These are phyloP conservation scores for Acer yangbiense DNA, from an alignment of 345 rosid species.

Conservation along the genomic window DNA sequence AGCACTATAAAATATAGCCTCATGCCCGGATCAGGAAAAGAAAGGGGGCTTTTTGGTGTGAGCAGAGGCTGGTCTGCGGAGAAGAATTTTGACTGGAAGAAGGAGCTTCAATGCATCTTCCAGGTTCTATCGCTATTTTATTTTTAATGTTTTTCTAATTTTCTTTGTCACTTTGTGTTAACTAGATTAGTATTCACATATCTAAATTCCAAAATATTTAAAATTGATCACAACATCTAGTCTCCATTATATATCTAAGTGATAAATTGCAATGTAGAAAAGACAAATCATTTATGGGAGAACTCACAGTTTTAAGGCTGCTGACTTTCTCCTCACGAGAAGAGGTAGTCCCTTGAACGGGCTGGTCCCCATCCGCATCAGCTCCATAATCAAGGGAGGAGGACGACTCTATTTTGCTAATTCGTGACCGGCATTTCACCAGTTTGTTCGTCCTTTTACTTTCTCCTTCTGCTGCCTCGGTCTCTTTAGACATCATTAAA, in stretches of 20 bases:
- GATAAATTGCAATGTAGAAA: background rate
- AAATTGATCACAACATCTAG: background rate
- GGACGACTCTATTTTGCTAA: slow-evolving; percentile 55
- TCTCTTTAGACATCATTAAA: slow-evolving; percentile 47
- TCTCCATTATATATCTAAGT: background rate
- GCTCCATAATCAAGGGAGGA: slow-evolving; percentile 68
- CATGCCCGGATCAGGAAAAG: no score
- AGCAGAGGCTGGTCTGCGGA: no score
- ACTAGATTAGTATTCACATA: no score
- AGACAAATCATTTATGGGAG: background rate
- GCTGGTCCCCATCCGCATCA: slow-evolving; percentile 79
- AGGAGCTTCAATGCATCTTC: no score
- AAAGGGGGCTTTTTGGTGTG: no score
- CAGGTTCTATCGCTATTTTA: no score
- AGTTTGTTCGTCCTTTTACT: slow-evolving; percentile 50
- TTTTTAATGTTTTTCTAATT: no score
- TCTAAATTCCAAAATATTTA: no score
- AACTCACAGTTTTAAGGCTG: slow-evolving; percentile 92
- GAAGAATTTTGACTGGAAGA: no score
- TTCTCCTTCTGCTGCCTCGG: slow-evolving; percentile 58
- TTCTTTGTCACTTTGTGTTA: no score
- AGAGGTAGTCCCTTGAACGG: slow-evolving; percentile 59
- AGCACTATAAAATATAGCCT: no score
- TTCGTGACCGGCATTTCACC: slow-evolving; percentile 73
- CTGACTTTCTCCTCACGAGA: slow-evolving; percentile 95